Conservation (phyloP, 108 stramenopile genomes). For the Schizochytrium sp. region DNA sequence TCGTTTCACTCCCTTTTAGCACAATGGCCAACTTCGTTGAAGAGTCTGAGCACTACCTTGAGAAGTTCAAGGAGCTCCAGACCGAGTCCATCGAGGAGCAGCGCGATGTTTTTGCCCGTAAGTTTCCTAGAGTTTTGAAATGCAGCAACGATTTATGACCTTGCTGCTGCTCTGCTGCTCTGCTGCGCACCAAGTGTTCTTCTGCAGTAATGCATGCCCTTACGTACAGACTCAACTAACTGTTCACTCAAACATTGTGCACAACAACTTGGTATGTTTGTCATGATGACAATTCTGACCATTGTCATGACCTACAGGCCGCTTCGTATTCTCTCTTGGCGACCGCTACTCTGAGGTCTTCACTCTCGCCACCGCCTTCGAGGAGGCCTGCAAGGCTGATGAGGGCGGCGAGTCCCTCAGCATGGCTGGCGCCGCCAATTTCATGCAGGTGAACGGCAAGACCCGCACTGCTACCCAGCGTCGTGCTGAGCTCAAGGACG, state of each 20-base stretch:
- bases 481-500: constrained; percentile 55
- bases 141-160: neutral
- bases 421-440: constrained; percentile 37
- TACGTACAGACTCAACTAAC: neutral
- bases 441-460: constrained; percentile 60
- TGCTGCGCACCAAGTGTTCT: no score
- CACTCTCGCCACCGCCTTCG: neutral
- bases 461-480: constrained; percentile 61
- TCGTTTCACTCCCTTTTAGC: neutral
- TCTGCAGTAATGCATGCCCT: neutral
- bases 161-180: no score
- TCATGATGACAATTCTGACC: neutral
- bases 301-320: neutral
- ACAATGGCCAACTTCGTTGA: constrained; percentile 20
- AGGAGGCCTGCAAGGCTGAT: neutral
- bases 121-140: neutral
- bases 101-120: constrained; percentile 8
- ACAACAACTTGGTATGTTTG: neutral
- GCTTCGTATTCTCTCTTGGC: constrained; percentile 51
- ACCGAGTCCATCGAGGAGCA: constrained; percentile 32
- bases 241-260: neutral
- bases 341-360: constrained; percentile 22
- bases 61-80: constrained; percentile 50
- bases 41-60: neutral
- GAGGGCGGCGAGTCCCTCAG: constrained; percentile 5